These are phyloP conservation scores for Lachancea thermotolerans DNA, from an alignment of 805 yeast genomes.

Conservation along the genomic window DNA sequence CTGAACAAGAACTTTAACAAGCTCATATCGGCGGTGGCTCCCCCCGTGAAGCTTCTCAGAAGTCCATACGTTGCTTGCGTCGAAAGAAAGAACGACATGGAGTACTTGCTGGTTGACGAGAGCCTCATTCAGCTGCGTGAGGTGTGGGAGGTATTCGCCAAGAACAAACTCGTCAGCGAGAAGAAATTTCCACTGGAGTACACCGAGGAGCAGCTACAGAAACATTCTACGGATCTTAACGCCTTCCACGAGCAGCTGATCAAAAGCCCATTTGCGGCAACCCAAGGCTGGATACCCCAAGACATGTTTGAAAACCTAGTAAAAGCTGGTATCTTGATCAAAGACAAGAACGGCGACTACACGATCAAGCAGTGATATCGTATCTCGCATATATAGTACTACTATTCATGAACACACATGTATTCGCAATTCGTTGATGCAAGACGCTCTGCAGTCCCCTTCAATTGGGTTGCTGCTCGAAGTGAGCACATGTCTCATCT, in stretches of 20 bases:
- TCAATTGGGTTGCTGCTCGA: too few relatives aligned
- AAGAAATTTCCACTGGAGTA: constrained; percentile 55
- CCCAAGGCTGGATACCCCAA: constrained; percentile 95
- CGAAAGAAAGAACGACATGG: constrained; percentile 51
- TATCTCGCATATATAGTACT: neutral
- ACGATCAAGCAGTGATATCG: constrained; percentile 9
- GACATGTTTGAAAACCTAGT: constrained; percentile 74
- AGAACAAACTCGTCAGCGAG: constrained; percentile 48
- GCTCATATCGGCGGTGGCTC: constrained; percentile 72
- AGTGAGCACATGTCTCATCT: too few relatives aligned
- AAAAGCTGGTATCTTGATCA: constrained; percentile 60
- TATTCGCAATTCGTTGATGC: too few relatives aligned
- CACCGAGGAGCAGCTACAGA: constrained; percentile 51
- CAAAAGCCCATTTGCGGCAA: constrained; percentile 76
- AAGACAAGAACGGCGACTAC: constrained; percentile 54
- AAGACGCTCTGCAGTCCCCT: too few relatives aligned
- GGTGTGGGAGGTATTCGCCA: constrained; percentile 61
- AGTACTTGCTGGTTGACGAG: constrained; percentile 56
- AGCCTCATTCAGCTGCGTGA: constrained; percentile 57
- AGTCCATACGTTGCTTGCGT: constrained; percentile 56
- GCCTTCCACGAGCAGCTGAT: constrained; percentile 63
- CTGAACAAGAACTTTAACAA: constrained; percentile 58
- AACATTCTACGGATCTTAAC: constrained; percentile 51
- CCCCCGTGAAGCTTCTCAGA: constrained; percentile 71
- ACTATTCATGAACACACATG: neutral